A percentile compares a stretch with the other conserved stretches of the same genome.
phyloP scores from a whole-genome alignment of 345 rosid species.

The Odontarrhena argentea region DNA sequence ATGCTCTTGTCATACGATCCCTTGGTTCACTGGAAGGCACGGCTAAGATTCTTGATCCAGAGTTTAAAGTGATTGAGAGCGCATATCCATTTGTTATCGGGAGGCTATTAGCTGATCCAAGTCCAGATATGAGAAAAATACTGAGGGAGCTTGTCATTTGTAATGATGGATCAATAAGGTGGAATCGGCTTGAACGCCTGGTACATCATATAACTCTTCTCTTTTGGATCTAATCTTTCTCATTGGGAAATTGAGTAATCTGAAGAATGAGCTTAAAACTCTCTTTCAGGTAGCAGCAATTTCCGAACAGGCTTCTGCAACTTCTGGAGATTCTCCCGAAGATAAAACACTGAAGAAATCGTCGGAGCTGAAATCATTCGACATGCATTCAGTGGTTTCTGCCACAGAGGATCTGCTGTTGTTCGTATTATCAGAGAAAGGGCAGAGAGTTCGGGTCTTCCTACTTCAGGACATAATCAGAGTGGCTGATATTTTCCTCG shows the following conservation, averaged over 20 bases:
- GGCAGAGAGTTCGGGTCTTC: conserved; percentile 75
- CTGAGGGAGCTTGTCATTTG: conserved; percentile 82
- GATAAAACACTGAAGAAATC: conserved; percentile 42
- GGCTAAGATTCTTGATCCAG: conserved; percentile 87
- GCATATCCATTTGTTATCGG: conserved; percentile 91
- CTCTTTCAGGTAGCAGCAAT: conserved; percentile 74
- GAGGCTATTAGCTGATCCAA: conserved; percentile 84
- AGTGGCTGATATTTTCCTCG: conserved; percentile 62
- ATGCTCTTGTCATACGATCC: conserved; percentile 91
- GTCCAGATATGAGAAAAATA: conserved; percentile 93
- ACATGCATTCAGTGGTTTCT: conserved; percentile 80
- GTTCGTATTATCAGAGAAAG: conserved; percentile 81
- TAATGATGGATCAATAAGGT: conserved; percentile 87
- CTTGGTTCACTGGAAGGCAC: conserved; percentile 98
- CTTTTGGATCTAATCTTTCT: neutral
- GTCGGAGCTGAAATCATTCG: conserved; percentile 75
- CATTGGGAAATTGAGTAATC: neutral
- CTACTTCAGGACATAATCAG: conserved; percentile 74
- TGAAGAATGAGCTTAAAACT: neutral
- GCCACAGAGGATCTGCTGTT: conserved; percentile 89
- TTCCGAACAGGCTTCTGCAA: conserved; percentile 74
- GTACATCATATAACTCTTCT: conserved; percentile 43
- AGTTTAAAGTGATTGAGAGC: conserved; percentile 85
- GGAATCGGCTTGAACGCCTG: conserved; percentile 94
- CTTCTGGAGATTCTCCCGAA: conserved; percentile 45